phyloP scores from a whole-genome alignment of 1,284 basidiomycete genomes.

The Pisolithus thermaeus region DNA sequence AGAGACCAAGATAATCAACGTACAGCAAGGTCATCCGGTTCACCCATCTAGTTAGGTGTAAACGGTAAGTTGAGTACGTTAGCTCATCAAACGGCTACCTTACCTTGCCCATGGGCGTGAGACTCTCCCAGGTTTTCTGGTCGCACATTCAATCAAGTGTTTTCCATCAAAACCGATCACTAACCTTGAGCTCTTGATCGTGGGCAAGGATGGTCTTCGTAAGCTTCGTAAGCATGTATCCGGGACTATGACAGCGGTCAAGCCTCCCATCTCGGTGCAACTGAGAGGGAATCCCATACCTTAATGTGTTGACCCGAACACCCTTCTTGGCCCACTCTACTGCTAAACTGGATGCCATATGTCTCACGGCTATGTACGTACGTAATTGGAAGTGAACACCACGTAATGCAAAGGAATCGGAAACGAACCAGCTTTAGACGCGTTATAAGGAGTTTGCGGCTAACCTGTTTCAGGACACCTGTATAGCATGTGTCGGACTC shows the following conservation, averaged over 20 bases:
- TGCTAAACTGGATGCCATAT: conserved; percentile 81
- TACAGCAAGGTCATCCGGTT: conserved; percentile 70
- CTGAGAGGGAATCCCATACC: conserved; percentile 34
- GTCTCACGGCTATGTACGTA: conserved; percentile 62
- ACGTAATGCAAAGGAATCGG: neutral
- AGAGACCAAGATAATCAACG: conserved; percentile 20
- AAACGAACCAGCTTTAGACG: conserved; percentile 76
- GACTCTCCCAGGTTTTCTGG: conserved; percentile 82
- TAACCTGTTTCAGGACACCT: conserved; percentile 32
- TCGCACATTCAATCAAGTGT: conserved; percentile 6
- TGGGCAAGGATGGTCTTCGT: conserved; percentile 74
- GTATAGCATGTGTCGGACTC: neutral
- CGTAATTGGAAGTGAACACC: conserved; percentile 1
- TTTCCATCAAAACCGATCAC: conserved; percentile 7
- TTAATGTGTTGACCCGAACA: conserved; percentile 77
- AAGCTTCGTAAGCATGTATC: conserved; percentile 87
- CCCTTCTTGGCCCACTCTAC: conserved; percentile 88
- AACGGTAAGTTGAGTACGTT: neutral
- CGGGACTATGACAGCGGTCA: conserved; percentile 48
- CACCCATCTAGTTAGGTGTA: conserved; percentile 50
- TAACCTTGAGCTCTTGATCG: conserved; percentile 67
- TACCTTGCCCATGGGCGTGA: conserved; percentile 87
- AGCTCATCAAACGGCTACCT: conserved; percentile 10
- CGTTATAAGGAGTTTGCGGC: conserved; percentile 94
- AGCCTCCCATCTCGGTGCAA: conserved; percentile 2